Evolutionary conservation across 257 asterid species (phyloP), one percentile per base, ranked within the genome.

Genomic region (Cinchona pubescens): DNA sequence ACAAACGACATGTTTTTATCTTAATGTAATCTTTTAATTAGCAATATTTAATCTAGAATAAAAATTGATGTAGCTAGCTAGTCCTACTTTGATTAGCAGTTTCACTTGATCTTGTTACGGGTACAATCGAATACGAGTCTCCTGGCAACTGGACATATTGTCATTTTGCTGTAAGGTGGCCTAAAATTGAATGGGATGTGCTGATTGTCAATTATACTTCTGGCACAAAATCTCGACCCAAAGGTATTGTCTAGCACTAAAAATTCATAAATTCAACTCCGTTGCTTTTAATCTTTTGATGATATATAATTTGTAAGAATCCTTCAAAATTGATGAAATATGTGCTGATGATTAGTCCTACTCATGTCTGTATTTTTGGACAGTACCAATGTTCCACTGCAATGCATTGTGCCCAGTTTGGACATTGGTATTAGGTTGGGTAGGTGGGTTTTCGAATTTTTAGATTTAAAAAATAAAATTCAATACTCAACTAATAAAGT

Each of bases 321-420:
- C n/a, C n/a, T n/a, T n/a, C n/a, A n/a, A n/a, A n/a, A n/a, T n/a
- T n/a, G n/a, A n/a, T n/a, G n/a, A n/a, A n/a, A n/a, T n/a, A n/a
- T n/a, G n/a, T n/a, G n/a, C n/a, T n/a, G n/a, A n/a, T n/a, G n/a
- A n/a, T n/a, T n/a, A n/a, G n/a, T n/a, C n/a, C n/a, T n/a, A n/a
- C n/a, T n/a, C n/a, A 61, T 76, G 81, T 85, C 85, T 10, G 81
- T 78, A 84, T 72, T 83, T 84, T 48, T 84, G 87, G 87, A 84
- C 87, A 2, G 85, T 84, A 1, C 87, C 87, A 3, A 84, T 76
- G 85, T 84, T 84, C 67, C 87, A 84, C 62, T 81, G 85, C 71
- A 84, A 84, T 2, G 87, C 78, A 0, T 84, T 85, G 87, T 81
- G 81, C 66, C 58, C 81, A 10, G 60, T 56, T 73, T 84, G 85